Evolutionary conservation across 2,329 filamentous ascomycete species (phyloP), one percentile per base, ranked within the genome.

Genomic region (Chrysosporium keratinophilum): DNA sequence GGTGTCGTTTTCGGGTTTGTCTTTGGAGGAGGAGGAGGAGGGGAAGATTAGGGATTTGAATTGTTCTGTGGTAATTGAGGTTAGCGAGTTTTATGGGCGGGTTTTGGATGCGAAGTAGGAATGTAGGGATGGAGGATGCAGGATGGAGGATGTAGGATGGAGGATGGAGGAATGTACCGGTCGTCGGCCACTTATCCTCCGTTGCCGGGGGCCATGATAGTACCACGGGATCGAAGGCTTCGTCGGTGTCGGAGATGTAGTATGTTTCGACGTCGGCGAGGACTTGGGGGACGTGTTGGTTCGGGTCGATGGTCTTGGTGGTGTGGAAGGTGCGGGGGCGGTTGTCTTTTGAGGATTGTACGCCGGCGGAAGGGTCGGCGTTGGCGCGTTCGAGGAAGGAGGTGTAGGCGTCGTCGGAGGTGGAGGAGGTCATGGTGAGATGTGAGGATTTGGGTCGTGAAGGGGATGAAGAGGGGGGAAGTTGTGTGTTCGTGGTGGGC

Each of bases 371-470:
- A 9, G 70, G 71, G 65, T 89, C 84, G 63, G 82, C 75, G 72
- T 95, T 95, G 52, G 88, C 88, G 74, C 93, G 93, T 67, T 93
- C 79, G 54, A 96, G 76, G 67, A 96, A 95, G 56, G 84, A 76
- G 70, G 83, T 80, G 75, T 95, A 96, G 58, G 86, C 85, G 57
- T 86, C 82, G 76, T 95, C 88, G 52, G 82, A 84, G 15, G 72
- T 66, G 76, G 95, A 88, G 52, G 82, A 84, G 15, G 72, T 66
- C 72, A 75, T 75, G 14, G 40, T 57, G 7, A 28, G 23, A 28
- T 28, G 39, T 15, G 33, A 17, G 20, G 9, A 12, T 40, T 49
- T n/a, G 35, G 5, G n/a, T 14, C 15, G 6, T 28, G 40, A 7
- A 44, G 47, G 19, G 37, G 23, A 23, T 31, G 58, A n/a, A 31